A percentile compares a stretch with the other conserved stretches of the same genome.
These are phyloP conservation scores for Daldinia sp. DNA, from an alignment of 2,329 filamentous ascomycete genomes.

Conservation along the genomic window DNA sequence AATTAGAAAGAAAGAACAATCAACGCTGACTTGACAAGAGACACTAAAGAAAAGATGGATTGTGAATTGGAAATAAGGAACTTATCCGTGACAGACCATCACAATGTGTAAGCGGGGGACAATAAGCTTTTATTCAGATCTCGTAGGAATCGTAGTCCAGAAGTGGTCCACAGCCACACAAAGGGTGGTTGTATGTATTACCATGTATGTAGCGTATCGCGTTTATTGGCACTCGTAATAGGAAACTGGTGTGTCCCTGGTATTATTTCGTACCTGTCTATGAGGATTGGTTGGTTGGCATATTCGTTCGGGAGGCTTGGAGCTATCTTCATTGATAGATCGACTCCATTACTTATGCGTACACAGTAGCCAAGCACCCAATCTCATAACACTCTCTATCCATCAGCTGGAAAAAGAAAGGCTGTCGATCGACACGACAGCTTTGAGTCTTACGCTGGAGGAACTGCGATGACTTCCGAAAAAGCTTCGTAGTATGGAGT, in stretches of 20 bases:
- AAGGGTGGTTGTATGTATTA: slow-evolving; percentile 24
- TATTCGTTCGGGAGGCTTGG: neutral
- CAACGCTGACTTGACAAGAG: slow-evolving; percentile 28
- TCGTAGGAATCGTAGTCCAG: slow-evolving; percentile 20
- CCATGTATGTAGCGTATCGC: slow-evolving; percentile 21
- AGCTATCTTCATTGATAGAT: neutral
- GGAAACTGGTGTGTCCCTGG: slow-evolving; percentile 20
- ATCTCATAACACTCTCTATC: slow-evolving; percentile 9
- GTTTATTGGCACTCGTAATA: slow-evolving; percentile 28
- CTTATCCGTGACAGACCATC: slow-evolving; percentile 21
- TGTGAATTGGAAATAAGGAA: slow-evolving; percentile 25
- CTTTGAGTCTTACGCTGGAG: slow-evolving; percentile 9
- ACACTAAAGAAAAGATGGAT: slow-evolving; percentile 32
- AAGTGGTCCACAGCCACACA: slow-evolving; percentile 17
- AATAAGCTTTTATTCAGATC: slow-evolving; percentile 31
- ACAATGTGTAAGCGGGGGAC: slow-evolving; percentile 23
- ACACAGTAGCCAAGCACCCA: neutral
- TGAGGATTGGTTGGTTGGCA: slow-evolving; percentile 28
- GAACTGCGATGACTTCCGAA: slow-evolving; percentile 17
- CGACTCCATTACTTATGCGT: neutral
- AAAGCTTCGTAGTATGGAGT: slow-evolving; percentile 5
- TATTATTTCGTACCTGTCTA: slow-evolving; percentile 5
- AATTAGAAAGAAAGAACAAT: slow-evolving; percentile 33
- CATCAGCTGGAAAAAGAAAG: slow-evolving; percentile 14
- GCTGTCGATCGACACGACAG: slow-evolving; percentile 11